phyloP scores from a whole-genome alignment of 2,329 filamentous ascomycete species.

The Teratosphaeriaceae sp. region DNA sequence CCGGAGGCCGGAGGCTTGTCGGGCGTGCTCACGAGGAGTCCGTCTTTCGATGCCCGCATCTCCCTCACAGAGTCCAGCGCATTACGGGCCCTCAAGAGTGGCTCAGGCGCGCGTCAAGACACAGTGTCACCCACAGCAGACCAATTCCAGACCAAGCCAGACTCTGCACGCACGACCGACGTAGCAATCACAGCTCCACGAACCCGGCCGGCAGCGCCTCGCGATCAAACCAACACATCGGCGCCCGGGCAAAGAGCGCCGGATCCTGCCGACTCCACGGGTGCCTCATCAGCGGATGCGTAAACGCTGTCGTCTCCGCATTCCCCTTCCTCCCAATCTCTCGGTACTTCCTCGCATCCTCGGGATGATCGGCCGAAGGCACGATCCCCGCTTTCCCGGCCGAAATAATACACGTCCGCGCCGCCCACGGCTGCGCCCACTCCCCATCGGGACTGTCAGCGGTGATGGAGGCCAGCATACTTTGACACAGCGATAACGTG shows the following conservation, averaged over 20 bases:
- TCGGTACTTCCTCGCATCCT: slow-evolving; percentile 14
- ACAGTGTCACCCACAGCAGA: no score
- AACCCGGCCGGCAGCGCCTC: slow-evolving; percentile 12
- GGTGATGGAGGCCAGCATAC: slow-evolving; percentile 12
- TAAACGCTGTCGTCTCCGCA: slow-evolving; percentile 14
- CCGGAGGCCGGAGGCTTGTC: no score
- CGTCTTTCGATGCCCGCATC: no score
- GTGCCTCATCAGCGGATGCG: slow-evolving; percentile 19
- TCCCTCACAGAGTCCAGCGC: no score
- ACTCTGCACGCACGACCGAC: no score
- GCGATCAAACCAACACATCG: slow-evolving; percentile 14
- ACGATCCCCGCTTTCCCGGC: slow-evolving; percentile 20
- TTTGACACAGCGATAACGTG: slow-evolving; percentile 11
- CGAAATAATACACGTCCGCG: slow-evolving; percentile 20
- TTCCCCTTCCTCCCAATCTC: slow-evolving; percentile 15
- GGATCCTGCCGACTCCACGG: slow-evolving; percentile 23
- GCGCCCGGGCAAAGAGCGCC: slow-evolving; percentile 17
- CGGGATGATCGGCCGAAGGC: slow-evolving; percentile 17
- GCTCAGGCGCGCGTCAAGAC: no score
- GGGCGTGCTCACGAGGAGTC: no score
- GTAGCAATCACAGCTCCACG: slow-evolving; percentile 7
- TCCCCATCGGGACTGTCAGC: slow-evolving; percentile 4
- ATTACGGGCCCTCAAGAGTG: no score
- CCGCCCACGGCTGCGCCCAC: slow-evolving; percentile 15
- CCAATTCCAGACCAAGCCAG: no score